Base-by-base conservation (phyloP, 345 rosid genomes). In the Corymbia maculata region DNA sequence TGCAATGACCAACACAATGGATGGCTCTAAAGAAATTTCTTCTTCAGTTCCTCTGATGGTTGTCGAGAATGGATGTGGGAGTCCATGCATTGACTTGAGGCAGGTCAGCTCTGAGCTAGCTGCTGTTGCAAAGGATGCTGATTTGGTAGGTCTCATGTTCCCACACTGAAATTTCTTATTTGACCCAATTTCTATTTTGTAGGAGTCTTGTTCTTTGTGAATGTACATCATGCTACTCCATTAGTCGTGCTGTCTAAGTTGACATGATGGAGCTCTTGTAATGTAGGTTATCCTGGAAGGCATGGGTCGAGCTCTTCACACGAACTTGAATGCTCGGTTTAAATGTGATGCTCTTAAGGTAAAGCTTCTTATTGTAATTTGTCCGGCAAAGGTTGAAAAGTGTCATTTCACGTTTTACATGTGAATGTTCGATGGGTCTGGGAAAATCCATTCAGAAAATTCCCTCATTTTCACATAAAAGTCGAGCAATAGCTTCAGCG, bases 91-190 rank as follows among this genome's bases (percentile, higher is more conserved):
- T 11, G 99, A 98, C 91, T 92, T 98, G 57, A 93, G 99, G 92
- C 99, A 98, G 92, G 99, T 98, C 94, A 98, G 99, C 96, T 97
- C 98, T 13, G 99, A 98, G 95, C 97, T 98, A 87, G 99, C 99
- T 70, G 99, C 97, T 28, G 95, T 96, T 68, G 98, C 99, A 82
- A 94, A 94, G 92, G 93, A 93, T 91, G 99, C 99, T 66, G 99
- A 98, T 92, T 94, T 98, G 96, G 99, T 98, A 98, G 85, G 90
- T 85, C 79, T 5, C 88, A 53, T 42, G 87, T 90, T 80, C 88
- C 36, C 80, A 70, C 13, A 1, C 47, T 70, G 47, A 70, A 87
- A 85, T 70, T 68, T 82, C 85, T 86, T 90, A 50, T 52, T 32
- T 51, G 21, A 44, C 45, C 19, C 44, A 70, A 30, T 55, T 52